Base-by-base conservation (phyloP, 331 rosid species). In the Arachis monticola region DNA sequence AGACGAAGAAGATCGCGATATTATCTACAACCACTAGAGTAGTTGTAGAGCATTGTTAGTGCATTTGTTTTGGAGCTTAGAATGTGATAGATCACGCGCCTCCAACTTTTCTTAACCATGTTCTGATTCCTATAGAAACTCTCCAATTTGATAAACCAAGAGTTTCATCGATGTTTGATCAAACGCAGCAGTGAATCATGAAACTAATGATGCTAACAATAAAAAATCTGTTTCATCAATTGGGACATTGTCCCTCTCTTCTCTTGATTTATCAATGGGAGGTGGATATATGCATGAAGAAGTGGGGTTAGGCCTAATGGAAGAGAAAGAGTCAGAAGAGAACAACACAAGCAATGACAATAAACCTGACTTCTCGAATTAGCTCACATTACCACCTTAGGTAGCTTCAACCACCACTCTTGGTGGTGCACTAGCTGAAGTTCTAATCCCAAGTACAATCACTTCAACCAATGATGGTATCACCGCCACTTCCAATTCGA, bases 351-450 rank as follows among this genome's bases (percentile, higher is more conserved):
- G 22, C 22, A 17, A 17, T 17, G 22, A 17, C 22, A 17, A 17
- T 17, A 17, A 17, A 17, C 22, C 22, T 69, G 69, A 81, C 63
- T 70, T 77, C 67, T 35, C 87, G 13, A 87, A 44, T 32, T 90
- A 92, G 92, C 86, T 73, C 46, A 59, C 92, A 52, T 10, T 17
- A 17, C 22, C 85, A 55, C 55, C 84, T 22, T 86, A 87, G 90
- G 82, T 67, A 45, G 75, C 73, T 67, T 67, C 88, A 47, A 64
- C 85, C 13, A 64, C 85, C 13, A 17, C 22, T 17, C 90, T 81
- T 4, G 97, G 97, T 6, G 92, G 92, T 9, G 96, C 97, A 66
- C 75, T 92, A 38, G 97, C 90, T 57, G 97, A 92, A 81, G 97
- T 89, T 72, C 62, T 92, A n/a, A 85, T 88, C 64, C 87, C 93